These are phyloP conservation scores for Linum tenue DNA, from an alignment of 345 rosid genomes.

Conservation along the genomic window DNA sequence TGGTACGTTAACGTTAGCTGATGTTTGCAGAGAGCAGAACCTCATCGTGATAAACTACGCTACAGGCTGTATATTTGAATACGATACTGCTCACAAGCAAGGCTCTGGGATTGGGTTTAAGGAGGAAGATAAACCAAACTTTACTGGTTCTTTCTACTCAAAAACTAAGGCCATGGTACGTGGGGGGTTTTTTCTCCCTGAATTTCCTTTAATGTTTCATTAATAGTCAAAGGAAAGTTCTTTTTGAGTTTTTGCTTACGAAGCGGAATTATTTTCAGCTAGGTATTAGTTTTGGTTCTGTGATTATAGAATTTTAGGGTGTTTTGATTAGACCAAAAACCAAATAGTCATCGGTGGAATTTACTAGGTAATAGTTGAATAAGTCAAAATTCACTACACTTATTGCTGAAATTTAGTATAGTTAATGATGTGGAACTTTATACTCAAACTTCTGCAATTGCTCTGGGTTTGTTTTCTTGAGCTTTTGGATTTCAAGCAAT, in stretches of 20 bases:
- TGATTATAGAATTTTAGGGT: too few relatives aligned
- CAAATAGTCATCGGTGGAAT: too few relatives aligned
- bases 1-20: conserved; percentile 70
- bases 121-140: conserved; percentile 67
- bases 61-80: conserved; percentile 79
- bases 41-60: conserved; percentile 62
- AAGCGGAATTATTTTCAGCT: too few relatives aligned
- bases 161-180: conserved; percentile 77
- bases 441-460: not conserved
- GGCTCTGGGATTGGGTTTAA: conserved; percentile 61
- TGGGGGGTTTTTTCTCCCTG: not conserved
- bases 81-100: conserved; percentile 45
- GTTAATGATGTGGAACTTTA: too few relatives aligned
- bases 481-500: too few relatives aligned
- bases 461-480: not conserved
- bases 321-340: too few relatives aligned
- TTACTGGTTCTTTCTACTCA: conserved; percentile 68
- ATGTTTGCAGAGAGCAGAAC: conserved; percentile 61
- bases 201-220: not conserved
- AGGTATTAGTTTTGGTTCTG: too few relatives aligned
- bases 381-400: too few relatives aligned
- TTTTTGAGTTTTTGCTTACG: too few relatives aligned
- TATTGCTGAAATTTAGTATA: too few relatives aligned
- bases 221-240: too few relatives aligned
- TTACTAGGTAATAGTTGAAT: too few relatives aligned